Base-by-base conservation (phyloP, 1,139 yeast genomes). In the Pichia sp. region DNA sequence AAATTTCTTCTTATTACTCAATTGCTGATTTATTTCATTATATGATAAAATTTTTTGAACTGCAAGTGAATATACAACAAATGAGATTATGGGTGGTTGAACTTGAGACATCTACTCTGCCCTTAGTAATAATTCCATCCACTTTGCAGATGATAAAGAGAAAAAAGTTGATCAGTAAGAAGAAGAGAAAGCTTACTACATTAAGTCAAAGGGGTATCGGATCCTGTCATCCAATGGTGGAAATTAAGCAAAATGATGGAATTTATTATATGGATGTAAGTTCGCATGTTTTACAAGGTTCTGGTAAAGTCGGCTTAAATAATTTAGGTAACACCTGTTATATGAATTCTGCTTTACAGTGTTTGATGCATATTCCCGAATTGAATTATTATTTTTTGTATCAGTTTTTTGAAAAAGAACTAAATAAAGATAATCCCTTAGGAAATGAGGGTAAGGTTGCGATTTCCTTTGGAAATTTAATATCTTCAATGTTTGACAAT, bases 271-370 rank as follows among this genome's bases (percentile, higher is more conserved):
- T 57, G 47, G 62, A 60, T 40, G 42, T 53, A 4, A 47, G 51
- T 5, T 48, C 56, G 3, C 41, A 43, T 6, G 38, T 58, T 4
- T 29, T 52, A 12, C 62, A 64, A 8, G 64, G 73, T 1, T 60
- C 60, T 42, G 87, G 87, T 4, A 68, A 68, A 1, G 65, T 71
- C 8, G 98, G 98, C 0, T 67, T 92, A 42, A 71, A 74, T 38
- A 92, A 92, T 59, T 68, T 92, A 52, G 98, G 98, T 6, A 92
- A 92, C 60, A 85, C 96, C 0, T 92, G 98, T 62, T 92, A 89
- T 62, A 92, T 92, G 97, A 92, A 92, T 64, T 87, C 96, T 16
- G 97, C 97, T 0, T 68, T 92, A 45, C 98, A 92, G 61, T 92
- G 97, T 59, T 67, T 92, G 41, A 74, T 80, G 1, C 98, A 92